phyloP scores from a whole-genome alignment of 768 basidiomycete genomes.

The Leccinum subtestaceum region DNA sequence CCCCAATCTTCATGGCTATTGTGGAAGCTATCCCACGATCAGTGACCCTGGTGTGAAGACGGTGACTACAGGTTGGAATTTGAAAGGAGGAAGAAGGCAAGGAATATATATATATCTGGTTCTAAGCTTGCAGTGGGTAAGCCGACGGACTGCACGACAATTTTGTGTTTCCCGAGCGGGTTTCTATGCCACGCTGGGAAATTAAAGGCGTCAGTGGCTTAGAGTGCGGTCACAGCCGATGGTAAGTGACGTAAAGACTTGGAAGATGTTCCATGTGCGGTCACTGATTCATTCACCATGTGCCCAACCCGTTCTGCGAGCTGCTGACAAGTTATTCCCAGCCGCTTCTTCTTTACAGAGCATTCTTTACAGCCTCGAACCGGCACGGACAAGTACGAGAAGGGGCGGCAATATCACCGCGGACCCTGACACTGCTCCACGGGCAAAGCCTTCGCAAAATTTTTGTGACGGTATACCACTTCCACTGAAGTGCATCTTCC shows the following conservation, averaged over 20 bases:
- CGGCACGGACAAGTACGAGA: not conserved
- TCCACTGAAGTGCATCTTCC: not conserved
- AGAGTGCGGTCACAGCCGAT: too few species aligned
- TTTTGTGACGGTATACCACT: not conserved
- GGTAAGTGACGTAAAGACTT: too few species aligned
- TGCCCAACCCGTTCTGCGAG: too few species aligned
- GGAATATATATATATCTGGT: too few species aligned
- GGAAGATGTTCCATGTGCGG: not conserved
- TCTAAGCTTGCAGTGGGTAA: too few species aligned
- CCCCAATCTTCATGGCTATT: not conserved
- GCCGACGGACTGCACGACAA: too few species aligned
- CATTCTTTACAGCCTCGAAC: too few species aligned
- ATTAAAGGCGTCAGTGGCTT: too few species aligned
- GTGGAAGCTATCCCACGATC: not conserved
- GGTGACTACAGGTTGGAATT: not conserved
- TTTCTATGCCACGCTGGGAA: too few species aligned
- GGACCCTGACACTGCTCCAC: not conserved
- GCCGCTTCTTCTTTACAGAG: too few species aligned
- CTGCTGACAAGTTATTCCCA: not conserved
- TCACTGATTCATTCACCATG: not conserved
- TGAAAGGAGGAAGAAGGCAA: not conserved
- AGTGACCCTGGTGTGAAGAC: not conserved
- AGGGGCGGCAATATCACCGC: not conserved
- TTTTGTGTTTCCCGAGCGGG: too few species aligned
- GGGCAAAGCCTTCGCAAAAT: not conserved